A percentile compares a stretch with the other conserved stretches of the same genome.
Evolutionary conservation across 129 eudicot genomes (phyloP).

Genomic region (Pseudognaphalium luteoalbum): DNA sequence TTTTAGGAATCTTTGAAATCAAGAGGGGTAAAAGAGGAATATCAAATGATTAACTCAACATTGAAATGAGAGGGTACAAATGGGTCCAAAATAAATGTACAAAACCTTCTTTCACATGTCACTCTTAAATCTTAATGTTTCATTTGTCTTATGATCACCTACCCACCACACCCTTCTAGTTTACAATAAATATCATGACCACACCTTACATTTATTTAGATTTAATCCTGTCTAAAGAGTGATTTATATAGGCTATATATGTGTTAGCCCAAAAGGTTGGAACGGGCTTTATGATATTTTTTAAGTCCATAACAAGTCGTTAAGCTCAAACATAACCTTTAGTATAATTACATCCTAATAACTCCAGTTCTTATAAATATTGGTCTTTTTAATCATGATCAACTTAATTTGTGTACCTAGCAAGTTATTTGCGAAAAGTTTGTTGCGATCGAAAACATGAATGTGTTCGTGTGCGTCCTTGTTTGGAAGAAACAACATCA

Average conservation of each 20-base stretch:
- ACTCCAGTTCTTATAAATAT: no score
- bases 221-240: not conserved
- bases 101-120: conserved; percentile 34
- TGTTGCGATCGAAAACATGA: not conserved
- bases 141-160: conserved; percentile 27
- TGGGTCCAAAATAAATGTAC: conserved; percentile 35
- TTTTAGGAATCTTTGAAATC: not conserved
- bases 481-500: not conserved
- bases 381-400: no score
- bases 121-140: conserved; percentile 31
- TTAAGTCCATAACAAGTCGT: not conserved
- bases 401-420: no score
- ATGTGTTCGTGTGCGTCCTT: no score
- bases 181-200: not conserved
- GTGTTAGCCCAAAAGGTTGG: not conserved
- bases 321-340: not conserved
- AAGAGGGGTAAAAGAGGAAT: conserved; percentile 10
- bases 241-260: not conserved
- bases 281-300: not conserved
- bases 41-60: not conserved
- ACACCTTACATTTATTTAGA: not conserved
- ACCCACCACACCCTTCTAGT: conserved; percentile 16
- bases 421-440: no score
- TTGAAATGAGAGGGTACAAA: conserved; percentile 24
- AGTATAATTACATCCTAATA: no score